Evolutionary conservation across 2,329 filamentous ascomycete species (phyloP).

Genomic region (Xylaria sp.): DNA sequence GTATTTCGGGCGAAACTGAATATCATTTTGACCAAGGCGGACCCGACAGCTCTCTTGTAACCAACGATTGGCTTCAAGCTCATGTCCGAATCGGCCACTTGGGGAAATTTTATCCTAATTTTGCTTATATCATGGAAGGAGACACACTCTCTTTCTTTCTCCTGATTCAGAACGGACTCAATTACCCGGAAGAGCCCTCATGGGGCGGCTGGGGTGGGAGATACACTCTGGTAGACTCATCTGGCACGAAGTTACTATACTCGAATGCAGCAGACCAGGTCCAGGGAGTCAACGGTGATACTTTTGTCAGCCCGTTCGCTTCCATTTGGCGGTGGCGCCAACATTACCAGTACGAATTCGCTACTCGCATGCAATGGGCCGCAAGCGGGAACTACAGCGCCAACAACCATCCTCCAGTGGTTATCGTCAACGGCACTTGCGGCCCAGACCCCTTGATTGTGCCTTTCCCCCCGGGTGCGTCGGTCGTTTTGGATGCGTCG

Average conservation of each 20-base stretch:
- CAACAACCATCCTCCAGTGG: background rate
- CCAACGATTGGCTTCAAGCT: constrained; percentile 57
- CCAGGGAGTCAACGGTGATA: constrained; percentile 32
- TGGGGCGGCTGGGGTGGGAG: constrained; percentile 58
- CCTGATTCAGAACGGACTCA: constrained; percentile 57
- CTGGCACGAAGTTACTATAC: background rate
- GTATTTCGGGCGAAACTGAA: constrained; percentile 54
- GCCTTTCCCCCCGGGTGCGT: background rate
- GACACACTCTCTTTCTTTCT: constrained; percentile 56
- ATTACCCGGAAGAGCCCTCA: constrained; percentile 52
- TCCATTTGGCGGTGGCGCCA: constrained; percentile 41
- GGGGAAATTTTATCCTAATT: constrained; percentile 54
- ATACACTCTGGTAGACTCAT: constrained; percentile 6
- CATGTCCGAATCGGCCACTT: constrained; percentile 57
- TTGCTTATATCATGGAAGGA: constrained; percentile 58
- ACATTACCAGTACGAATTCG: constrained; percentile 44
- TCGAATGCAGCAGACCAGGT: constrained; percentile 32
- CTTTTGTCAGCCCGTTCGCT: constrained; percentile 27
- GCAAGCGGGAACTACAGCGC: background rate
- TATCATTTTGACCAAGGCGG: background rate
- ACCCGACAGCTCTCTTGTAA: constrained; percentile 49
- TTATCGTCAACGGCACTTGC: background rate
- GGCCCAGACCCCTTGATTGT: background rate
- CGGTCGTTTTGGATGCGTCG: background rate
- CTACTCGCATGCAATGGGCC: constrained; percentile 42